Percentiles rank a stretch among this genome's conserved stretches.
Conservation (phyloP, 345 rosid species). For the Corchorus capsularis region DNA sequence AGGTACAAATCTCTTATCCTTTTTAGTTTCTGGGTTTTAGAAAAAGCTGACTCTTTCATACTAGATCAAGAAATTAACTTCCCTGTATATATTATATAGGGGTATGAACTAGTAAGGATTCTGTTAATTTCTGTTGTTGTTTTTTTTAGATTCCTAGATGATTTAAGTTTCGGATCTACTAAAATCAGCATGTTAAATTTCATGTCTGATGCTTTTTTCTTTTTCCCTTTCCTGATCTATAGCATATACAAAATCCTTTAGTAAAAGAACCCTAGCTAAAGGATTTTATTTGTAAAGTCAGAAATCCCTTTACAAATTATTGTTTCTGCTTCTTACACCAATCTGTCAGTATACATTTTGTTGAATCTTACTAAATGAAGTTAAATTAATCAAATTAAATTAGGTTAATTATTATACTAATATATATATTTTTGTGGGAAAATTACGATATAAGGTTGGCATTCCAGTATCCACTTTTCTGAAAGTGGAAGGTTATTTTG, state of each 20-base stretch:
- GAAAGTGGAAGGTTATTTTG: background rate
- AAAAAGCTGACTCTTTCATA: background rate
- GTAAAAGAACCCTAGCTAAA: too few relatives aligned
- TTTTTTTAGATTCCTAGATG: background rate
- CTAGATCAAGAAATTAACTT: background rate
- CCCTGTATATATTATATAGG: too few relatives aligned
- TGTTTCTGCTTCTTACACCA: background rate
- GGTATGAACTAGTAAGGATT: background rate
- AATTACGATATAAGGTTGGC: too few relatives aligned
- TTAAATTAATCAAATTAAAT: too few relatives aligned
- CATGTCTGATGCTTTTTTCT: background rate
- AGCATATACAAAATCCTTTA: too few relatives aligned
- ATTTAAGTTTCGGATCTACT: background rate
- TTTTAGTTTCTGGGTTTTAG: background rate
- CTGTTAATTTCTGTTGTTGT: background rate
- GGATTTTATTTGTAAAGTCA: too few relatives aligned
- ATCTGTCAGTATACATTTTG: background rate
- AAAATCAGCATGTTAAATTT: background rate
- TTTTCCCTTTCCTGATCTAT: background rate
- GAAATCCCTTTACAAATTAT: background rate
- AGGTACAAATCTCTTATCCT: conserved; percentile 42
- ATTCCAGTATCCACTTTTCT: background rate
- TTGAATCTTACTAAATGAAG: too few relatives aligned
- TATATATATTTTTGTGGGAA: too few relatives aligned
- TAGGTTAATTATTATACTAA: too few relatives aligned